These are phyloP conservation scores for Yamadazyma insecticola DNA, from an alignment of 805 yeast species.

Conservation along the genomic window DNA sequence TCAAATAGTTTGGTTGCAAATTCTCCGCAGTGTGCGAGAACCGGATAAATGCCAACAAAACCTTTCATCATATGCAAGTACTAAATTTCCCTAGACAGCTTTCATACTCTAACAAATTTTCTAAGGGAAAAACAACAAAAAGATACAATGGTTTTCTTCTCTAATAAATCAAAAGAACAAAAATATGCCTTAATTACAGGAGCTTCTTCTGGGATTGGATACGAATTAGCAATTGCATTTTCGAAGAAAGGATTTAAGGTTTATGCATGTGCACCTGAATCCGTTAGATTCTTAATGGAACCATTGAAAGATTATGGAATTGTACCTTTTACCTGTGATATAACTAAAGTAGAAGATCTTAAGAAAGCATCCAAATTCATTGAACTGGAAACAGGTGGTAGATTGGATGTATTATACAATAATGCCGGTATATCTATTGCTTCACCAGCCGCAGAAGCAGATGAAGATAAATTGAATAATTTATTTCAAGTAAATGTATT, in stretches of 20 bases:
- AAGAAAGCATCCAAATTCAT: constrained; percentile 14
- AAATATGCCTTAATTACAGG: constrained; percentile 45
- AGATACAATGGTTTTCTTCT: neutral
- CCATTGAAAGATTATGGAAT: constrained; percentile 19
- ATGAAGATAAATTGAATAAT: constrained; percentile 13
- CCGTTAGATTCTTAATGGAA: constrained; percentile 16
- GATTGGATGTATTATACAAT: constrained; percentile 30
- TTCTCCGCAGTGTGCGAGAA: no score
- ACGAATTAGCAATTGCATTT: constrained; percentile 34
- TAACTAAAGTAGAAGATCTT: constrained; percentile 24
- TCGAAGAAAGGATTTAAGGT: constrained; percentile 37
- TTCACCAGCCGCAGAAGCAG: constrained; percentile 21
- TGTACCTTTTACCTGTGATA: constrained; percentile 26
- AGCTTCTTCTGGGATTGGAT: constrained; percentile 47
- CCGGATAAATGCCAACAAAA: neutral
- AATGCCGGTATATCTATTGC: constrained; percentile 30
- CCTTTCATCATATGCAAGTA: neutral
- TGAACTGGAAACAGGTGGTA: constrained; percentile 22
- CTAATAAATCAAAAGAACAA: constrained; percentile 14
- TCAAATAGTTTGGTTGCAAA: no score
- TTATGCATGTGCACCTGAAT: constrained; percentile 25
- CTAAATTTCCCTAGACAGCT: no score
- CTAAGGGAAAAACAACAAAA: neutral
- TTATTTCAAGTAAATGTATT: constrained; percentile 28
- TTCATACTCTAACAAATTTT: no score